These are phyloP conservation scores for Phytopythium helicoides DNA, from an alignment of 352 stramenopile genomes.

Conservation along the genomic window DNA sequence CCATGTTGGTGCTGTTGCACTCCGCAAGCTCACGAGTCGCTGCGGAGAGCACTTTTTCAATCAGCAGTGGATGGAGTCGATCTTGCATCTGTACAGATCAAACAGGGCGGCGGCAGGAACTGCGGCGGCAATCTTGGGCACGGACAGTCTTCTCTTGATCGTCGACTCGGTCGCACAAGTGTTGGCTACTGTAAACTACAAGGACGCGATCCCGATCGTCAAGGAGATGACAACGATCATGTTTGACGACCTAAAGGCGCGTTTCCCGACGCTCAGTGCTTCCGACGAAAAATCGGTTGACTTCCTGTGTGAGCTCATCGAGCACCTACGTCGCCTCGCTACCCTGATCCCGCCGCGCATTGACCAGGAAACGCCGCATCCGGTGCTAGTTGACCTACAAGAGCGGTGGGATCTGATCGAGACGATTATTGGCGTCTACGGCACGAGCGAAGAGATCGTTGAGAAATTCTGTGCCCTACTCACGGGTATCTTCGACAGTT, in stretches of 20 bases:
- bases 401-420: slow-evolving; percentile 57
- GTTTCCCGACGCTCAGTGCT: slow-evolving; percentile 37
- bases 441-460: slow-evolving; percentile 51
- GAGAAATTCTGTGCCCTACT: slow-evolving; percentile 57
- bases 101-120: slow-evolving; percentile 25
- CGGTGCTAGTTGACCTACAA: slow-evolving; percentile 52
- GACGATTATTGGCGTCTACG: slow-evolving; percentile 46
- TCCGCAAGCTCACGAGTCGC: slow-evolving; percentile 64
- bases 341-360: slow-evolving; percentile 58
- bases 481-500: slow-evolving; percentile 53
- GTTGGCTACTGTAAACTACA: slow-evolving; percentile 62
- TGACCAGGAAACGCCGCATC: slow-evolving; percentile 58
- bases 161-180: slow-evolving; percentile 72
- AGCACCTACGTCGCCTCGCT: slow-evolving; percentile 56
- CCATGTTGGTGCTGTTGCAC: slow-evolving; percentile 63
- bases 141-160: slow-evolving; percentile 52
- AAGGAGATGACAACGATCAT: slow-evolving; percentile 60
- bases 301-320: slow-evolving; percentile 58
- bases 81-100: slow-evolving; percentile 57
- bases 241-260: slow-evolving; percentile 56
- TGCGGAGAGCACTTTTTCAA: slow-evolving; percentile 70
- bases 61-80: slow-evolving; percentile 62
- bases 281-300: slow-evolving; percentile 48
- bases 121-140: slow-evolving; percentile 22
- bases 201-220: slow-evolving; percentile 57